A percentile compares a stretch with the other conserved stretches of the same genome.
Evolutionary conservation across 257 asterid genomes (phyloP).

Genomic region (Jaltomata sinuosa): DNA sequence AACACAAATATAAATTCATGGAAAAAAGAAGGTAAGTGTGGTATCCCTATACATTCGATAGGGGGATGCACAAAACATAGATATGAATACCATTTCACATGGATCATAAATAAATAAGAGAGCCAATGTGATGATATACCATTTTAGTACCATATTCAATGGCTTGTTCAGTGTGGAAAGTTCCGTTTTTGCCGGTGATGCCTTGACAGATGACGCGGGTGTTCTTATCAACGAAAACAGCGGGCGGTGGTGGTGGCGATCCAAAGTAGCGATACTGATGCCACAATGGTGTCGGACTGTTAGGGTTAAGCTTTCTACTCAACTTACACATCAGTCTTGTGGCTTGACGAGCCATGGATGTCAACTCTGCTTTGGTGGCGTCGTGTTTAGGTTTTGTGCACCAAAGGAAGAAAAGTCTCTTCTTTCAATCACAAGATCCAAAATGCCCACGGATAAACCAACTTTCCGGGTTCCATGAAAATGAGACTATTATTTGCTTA

Average conservation of each 20-base stretch:
- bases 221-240: conserved; percentile 87
- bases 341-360: conserved; percentile 65
- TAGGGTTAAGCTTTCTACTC: conserved; percentile 34
- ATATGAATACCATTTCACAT: background rate
- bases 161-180: conserved; percentile 94
- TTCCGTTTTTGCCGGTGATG: conserved; percentile 90
- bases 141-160: conserved; percentile 92
- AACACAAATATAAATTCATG: background rate
- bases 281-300: conserved; percentile 5
- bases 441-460: background rate
- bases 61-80: too few relatives aligned
- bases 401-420: background rate
- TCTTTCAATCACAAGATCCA: background rate
- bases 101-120: background rate
- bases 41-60: too few relatives aligned
- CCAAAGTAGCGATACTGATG: conserved; percentile 67
- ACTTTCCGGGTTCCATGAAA: too few relatives aligned
- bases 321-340: conserved; percentile 45
- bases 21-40: background rate
- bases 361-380: background rate
- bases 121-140: conserved; percentile 21
- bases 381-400: background rate
- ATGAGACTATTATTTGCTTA: too few relatives aligned
- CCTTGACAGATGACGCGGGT: conserved; percentile 95
- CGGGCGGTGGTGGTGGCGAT: conserved; percentile 74